Conservation (phyloP, 2,329 filamentous ascomycete genomes). For the Trichoderma gracile region DNA sequence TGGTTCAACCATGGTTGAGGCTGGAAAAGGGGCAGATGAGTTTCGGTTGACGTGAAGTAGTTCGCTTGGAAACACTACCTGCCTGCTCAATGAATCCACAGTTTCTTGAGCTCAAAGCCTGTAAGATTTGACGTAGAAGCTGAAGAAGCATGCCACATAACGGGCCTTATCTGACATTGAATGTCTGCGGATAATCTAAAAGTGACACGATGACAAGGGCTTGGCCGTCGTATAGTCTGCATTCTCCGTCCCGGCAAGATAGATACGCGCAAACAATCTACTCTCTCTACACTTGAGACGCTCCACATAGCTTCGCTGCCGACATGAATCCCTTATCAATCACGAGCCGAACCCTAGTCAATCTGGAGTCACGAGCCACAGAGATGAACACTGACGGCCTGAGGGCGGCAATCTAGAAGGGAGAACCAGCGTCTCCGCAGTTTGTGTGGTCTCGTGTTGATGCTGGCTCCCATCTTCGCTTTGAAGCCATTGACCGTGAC, state of each 20-base stretch:
- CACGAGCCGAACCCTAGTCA: slow-evolving; percentile 1
- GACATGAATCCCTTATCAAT: neutral
- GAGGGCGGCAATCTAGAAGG: neutral
- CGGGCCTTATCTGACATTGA: neutral
- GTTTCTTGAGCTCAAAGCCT: neutral
- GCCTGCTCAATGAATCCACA: neutral
- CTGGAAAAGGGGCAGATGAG: neutral
- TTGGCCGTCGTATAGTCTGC: neutral
- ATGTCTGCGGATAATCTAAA: neutral
- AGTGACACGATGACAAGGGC: neutral
- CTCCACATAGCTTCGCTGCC: neutral
- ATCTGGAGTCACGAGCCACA: slow-evolving; percentile 2
- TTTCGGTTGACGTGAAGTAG: neutral
- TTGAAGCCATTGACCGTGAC: neutral
- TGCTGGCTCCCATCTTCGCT: neutral
- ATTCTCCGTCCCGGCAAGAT: neutral
- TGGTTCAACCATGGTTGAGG: neutral
- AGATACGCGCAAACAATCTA: neutral
- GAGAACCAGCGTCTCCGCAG: neutral
- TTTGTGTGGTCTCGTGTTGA: neutral
- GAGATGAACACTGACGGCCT: slow-evolving; percentile 3
- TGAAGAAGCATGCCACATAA: neutral
- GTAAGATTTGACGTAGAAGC: neutral
- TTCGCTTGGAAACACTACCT: no score
- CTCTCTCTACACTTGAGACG: neutral